Conservation (phyloP, 345 rosid species). For the Pistacia vera region DNA sequence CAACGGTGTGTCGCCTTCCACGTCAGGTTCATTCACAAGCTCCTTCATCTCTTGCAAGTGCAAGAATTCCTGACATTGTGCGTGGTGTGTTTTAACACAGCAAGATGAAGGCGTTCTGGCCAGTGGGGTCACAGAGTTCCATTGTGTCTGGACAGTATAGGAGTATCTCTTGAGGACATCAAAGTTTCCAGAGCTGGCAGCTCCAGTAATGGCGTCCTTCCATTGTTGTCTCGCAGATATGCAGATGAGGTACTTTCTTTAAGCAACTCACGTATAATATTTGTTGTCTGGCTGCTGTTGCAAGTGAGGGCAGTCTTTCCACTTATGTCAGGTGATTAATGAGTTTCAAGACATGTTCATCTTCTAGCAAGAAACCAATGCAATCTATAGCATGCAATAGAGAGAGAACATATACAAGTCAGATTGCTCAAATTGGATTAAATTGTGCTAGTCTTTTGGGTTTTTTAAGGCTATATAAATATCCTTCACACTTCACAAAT, state of each 20-base stretch:
- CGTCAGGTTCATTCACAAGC: conserved; percentile 1
- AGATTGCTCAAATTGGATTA: too few species aligned
- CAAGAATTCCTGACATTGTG: neutral
- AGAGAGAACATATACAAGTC: too few species aligned
- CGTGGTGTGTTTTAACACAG: neutral
- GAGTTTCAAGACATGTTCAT: neutral
- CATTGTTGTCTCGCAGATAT: neutral
- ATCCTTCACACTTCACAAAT: too few species aligned
- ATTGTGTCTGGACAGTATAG: neutral
- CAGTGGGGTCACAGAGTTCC: neutral
- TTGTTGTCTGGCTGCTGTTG: conserved; percentile 1
- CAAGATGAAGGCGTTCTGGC: neutral
- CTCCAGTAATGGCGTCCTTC: neutral
- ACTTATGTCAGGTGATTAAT: neutral
- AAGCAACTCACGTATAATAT: neutral
- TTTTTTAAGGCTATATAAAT: too few species aligned
- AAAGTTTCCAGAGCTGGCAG: neutral
- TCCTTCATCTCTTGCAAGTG: neutral
- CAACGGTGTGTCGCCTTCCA: neutral
- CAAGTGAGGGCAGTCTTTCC: conserved; percentile 3
- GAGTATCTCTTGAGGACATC: neutral
- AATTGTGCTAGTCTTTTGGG: too few species aligned
- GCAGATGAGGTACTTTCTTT: neutral
- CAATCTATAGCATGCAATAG: neutral
- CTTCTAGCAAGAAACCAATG: neutral